Base-by-base conservation (phyloP, 2,329 filamentous ascomycete genomes). In the Beauveria varroae region DNA sequence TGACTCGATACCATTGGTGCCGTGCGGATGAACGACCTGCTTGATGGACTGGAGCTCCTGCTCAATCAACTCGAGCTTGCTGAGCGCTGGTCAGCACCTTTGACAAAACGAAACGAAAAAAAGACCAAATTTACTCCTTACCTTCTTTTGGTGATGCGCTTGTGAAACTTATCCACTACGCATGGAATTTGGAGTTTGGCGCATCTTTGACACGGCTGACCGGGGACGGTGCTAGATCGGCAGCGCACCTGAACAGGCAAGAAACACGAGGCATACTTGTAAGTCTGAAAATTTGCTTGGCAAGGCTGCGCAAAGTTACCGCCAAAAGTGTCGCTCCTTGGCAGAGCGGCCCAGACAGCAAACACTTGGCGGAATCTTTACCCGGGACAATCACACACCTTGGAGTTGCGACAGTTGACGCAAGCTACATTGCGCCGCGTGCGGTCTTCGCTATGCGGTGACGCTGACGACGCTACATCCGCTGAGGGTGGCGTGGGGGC, bases 1-100 rank as follows among this genome's bases (percentile, higher is more conserved):
- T 14, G 65, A 24, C 2, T 68, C 68, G 26, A 40, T 37, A 37
- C 62, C 58, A 5, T 65, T 64, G 24, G 26, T 62, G 46, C 59
- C 64, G 22, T 67, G 70, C 16, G 57, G 57, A 43, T 73, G 70
- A 47, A 84, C 81, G 50, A 76, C 79, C 64, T 82, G 75, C 65
- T 82, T 82, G 66, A 83, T 83, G 67, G 72, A 79, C 64, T 75
- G 77, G n/a, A 84, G 76, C 67, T 83, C 81, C 63, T 80, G 78
- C 56, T 79, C 81, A 5, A 84, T 72, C 63, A 81, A 78, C 64
- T 84, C 81, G 3, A 84, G 72, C 67, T 84, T 84, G 66, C 81
- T 83, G 52, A 49, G 46, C 18, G 16, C 16, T 22, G 5, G 30
- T 57, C 28, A 60, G 57, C 22, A 46, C 5, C 3, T 20, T 34